Conservation (phyloP, 768 basidiomycete genomes). For the Leccinum ochraceum region DNA sequence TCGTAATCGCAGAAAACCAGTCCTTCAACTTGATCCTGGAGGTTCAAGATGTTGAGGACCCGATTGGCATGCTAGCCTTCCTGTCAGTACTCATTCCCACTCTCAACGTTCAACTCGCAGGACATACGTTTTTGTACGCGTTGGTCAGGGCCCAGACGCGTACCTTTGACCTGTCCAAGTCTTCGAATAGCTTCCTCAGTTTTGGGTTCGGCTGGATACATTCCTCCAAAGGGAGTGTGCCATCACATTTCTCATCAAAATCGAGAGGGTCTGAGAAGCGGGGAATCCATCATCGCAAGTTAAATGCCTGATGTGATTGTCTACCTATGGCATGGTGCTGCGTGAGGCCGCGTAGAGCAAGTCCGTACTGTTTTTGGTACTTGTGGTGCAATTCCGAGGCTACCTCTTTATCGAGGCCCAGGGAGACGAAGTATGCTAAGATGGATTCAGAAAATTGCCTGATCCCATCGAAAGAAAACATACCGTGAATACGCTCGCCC, state of each 20-base stretch:
- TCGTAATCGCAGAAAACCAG: conserved; percentile 80
- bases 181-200: conserved; percentile 67
- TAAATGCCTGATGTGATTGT: conserved; percentile 35
- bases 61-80: conserved; percentile 70
- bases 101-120: conserved; percentile 16
- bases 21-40: conserved; percentile 73
- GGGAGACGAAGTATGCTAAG: conserved; percentile 69
- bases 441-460: background rate
- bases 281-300: background rate
- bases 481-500: conserved; percentile 78
- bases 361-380: conserved; percentile 82
- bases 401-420: conserved; percentile 68
- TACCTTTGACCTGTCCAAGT: conserved; percentile 74
- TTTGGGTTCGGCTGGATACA: conserved; percentile 67
- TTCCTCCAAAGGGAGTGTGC: conserved; percentile 77
- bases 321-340: conserved; percentile 69
- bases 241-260: conserved; percentile 83
- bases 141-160: conserved; percentile 89
- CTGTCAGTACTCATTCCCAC: conserved; percentile 7
- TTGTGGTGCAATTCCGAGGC: conserved; percentile 67
- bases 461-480: conserved; percentile 8
- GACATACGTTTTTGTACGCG: conserved; percentile 67
- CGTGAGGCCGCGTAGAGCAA: conserved; percentile 77
- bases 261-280: conserved; percentile 68
- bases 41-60: conserved; percentile 70